phyloP scores from a whole-genome alignment of 805 yeast species.

The Zygotorulaspora danielsina region DNA sequence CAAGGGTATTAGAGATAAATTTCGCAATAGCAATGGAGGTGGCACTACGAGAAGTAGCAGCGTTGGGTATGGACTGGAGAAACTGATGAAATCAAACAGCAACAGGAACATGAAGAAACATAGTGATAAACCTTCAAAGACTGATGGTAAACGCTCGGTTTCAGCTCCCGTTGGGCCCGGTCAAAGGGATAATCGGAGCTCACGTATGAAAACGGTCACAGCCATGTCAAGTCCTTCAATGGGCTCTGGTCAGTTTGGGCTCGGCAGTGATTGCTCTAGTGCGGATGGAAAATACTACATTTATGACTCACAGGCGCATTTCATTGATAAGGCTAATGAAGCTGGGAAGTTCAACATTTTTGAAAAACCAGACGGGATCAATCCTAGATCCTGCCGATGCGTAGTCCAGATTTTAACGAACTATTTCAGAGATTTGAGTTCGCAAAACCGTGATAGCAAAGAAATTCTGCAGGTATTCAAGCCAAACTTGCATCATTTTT shows the following conservation, averaged over 20 bases:
- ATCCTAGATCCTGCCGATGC: constrained; percentile 35
- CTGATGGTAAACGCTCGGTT: constrained; percentile 4
- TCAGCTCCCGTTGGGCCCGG: constrained; percentile 13
- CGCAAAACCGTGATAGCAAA: constrained; percentile 20
- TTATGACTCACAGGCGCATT: constrained; percentile 33
- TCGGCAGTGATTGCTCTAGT: neutral
- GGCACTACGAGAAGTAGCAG: constrained; percentile 12
- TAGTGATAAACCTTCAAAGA: neutral
- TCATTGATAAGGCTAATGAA: constrained; percentile 8
- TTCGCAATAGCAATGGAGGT: constrained; percentile 9
- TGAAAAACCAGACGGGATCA: constrained; percentile 23
- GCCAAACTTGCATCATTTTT: constrained; percentile 36
- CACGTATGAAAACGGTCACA: constrained; percentile 6
- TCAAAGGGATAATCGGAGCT: neutral
- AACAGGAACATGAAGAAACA: constrained; percentile 5
- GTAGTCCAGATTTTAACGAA: constrained; percentile 36
- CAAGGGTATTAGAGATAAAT: constrained; percentile 12
- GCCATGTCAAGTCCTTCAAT: constrained; percentile 5
- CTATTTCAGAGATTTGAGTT: constrained; percentile 26
- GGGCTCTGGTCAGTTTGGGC: neutral
- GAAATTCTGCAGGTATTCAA: constrained; percentile 35
- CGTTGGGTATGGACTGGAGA: constrained; percentile 12
- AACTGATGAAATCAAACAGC: constrained; percentile 6
- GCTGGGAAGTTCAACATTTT: constrained; percentile 18
- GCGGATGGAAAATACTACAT: constrained; percentile 27